Base-by-base conservation (phyloP, 1,139 yeast species). In the Spathaspora sp. region DNA sequence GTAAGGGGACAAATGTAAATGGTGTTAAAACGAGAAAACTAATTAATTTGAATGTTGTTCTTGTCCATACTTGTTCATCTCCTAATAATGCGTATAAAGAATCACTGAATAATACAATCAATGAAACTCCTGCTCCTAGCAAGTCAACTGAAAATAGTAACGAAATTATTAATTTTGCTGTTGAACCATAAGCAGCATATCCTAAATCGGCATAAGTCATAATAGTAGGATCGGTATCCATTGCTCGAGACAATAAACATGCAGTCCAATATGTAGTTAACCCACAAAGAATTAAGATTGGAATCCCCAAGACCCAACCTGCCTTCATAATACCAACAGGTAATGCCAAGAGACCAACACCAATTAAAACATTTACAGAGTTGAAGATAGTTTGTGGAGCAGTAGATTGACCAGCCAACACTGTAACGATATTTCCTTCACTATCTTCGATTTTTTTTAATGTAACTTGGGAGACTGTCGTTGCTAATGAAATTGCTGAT, bases 201-300 rank as follows among this genome's bases (percentile, higher is more conserved):
- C 91, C 95, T 55, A 88, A 72, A 63, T 90, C 97, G 5, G 96
- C 96, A 63, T 90, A 91, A 0, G 97, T 88, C 78, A 84, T 84
- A 52, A 91, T 72, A 0, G 91, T 82, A 8, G 76, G 79, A 61
- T 89, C 91, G 1, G 86, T 82, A 54, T 85, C 90, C 78, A 89
- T 71, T 1, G 76, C 57, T 41, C 57, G 62, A 1, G 78, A 72
- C 42, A 75, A 60, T 33, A 75, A 62, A 1, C 65, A 55, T 2
- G 80, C 80, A 2, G 75, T 68, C 79, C 79, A 74, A 50, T 63
- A 73, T 1, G 79, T 74, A 10, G 70, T 52, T 34, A 69, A 47
- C 2, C 78, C 77, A 58, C 79, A 72, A 4, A 57, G 46, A n/a
- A 70, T 47, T 42, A 75, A 62, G 5, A 73, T 50, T 0, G 76